Evolutionary conservation across 441 rosid species (phyloP).

Genomic region (Daphne laureola): DNA sequence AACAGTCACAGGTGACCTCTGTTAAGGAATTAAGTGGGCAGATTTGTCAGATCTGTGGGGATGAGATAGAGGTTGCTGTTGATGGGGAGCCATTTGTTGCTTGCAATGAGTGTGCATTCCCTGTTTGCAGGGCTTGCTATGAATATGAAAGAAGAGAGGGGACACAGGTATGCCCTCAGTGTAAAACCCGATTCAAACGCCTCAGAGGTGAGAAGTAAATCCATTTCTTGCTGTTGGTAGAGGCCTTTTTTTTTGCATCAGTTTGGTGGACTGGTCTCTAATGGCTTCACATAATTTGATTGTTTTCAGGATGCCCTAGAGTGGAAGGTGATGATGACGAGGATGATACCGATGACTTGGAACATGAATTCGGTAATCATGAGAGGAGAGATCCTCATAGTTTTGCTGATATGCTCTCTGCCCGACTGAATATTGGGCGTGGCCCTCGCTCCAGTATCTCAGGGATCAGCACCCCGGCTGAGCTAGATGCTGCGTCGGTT

Average conservation of each 20-base stretch:
- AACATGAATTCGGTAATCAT: slow-evolving; percentile 38
- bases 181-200: slow-evolving; percentile 76
- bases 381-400: slow-evolving; percentile 36
- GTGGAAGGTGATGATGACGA: slow-evolving; percentile 84
- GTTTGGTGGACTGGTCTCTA: not conserved
- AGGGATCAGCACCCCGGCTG: slow-evolving; percentile 35
- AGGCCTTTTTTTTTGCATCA: not conserved
- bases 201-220: slow-evolving; percentile 39
- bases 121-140: slow-evolving; percentile 70
- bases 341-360: slow-evolving; percentile 63
- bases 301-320: slow-evolving; percentile 55
- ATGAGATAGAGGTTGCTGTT: slow-evolving; percentile 57
- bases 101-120: slow-evolving; percentile 88
- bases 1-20: slow-evolving; percentile 43
- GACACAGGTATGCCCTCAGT: slow-evolving; percentile 74
- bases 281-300: slow-evolving; percentile 9
- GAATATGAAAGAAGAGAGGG: slow-evolving; percentile 87
- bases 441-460: slow-evolving; percentile 26
- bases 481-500: slow-evolving; percentile 36
- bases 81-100: slow-evolving; percentile 78
- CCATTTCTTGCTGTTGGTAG: not conserved
- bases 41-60: slow-evolving; percentile 80
- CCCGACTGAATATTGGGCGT: slow-evolving; percentile 36
- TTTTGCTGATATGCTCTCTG: slow-evolving; percentile 35
- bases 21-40: slow-evolving; percentile 65